Base-by-base conservation (phyloP, 768 basidiomycete genomes). In the Hygrophorus russula region DNA sequence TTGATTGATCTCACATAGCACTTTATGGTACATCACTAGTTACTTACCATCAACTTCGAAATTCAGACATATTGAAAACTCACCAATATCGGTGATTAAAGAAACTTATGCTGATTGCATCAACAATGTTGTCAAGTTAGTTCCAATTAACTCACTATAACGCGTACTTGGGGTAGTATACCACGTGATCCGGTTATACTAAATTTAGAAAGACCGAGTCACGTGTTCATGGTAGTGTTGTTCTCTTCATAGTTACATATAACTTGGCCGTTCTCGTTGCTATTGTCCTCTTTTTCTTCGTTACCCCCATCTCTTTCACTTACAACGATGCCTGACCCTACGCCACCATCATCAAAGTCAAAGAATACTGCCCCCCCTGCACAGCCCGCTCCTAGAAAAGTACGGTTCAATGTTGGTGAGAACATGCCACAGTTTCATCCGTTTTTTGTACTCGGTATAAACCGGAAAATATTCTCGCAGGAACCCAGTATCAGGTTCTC, bases 351-450 rank as follows among this genome's bases (percentile, higher is more conserved):
- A 27, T 46, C 62, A 31, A 65, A 63, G 51, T 47, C 60, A 41
- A 69, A 67, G 55, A 64, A 64, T 48, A 61, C 70, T 37, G 61
- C 68, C 18, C 57, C 69, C 5, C 57, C 66, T 36, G 64, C 69
- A 14, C 59, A 62, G 37, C 65, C 71, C 34, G 74, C 82, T 11
- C 83, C 86, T 15, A 73, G 86, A 54, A 89, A 88, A 70, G 86
- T 89, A 39, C 77, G 86, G 48, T 89, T 89, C 70, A 89, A 89
- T 66, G 86, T 89, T 53, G 86, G 86, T 71, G 54, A 59, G 69
- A 38, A 47, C 28, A 14, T 14, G 30, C 13, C 35, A 27, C 46
- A 46, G 27, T 29, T 34, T 14, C 13, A 28, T 24, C 33, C 24
- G 24, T 24, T 3, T 24, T 3, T n/a, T n/a, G 27, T 4, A 14